Percentiles rank a stretch among this genome's conserved stretches.
Conservation (phyloP, 2,329 filamentous ascomycete genomes). For the Colletotrichum agaves region DNA sequence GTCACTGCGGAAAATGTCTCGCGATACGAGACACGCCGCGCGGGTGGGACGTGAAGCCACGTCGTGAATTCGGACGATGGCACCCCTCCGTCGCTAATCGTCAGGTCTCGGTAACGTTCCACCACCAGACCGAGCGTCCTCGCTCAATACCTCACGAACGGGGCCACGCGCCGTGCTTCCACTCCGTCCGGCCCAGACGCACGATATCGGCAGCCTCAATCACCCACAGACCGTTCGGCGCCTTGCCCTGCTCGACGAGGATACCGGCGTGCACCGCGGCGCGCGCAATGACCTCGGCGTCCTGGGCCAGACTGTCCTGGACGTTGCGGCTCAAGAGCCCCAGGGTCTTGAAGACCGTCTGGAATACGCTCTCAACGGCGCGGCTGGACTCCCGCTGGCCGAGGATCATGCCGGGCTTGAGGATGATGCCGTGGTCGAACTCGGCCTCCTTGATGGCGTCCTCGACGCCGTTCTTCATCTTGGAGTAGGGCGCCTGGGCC, state of each 20-base stretch:
- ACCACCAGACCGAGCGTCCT: not conserved
- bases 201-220: constrained; percentile 72
- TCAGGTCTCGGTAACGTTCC: not conserved
- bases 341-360: constrained; percentile 64
- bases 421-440: constrained; percentile 82
- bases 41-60: not conserved
- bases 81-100: not conserved
- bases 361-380: constrained; percentile 65
- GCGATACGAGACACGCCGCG: not conserved
- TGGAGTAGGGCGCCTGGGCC: constrained; percentile 61
- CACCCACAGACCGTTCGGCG: constrained; percentile 70
- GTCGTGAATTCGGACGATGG: constrained; percentile 17
- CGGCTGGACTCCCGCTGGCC: constrained; percentile 74
- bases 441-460: constrained; percentile 76
- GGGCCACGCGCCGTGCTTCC: constrained; percentile 49
- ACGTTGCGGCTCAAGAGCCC: constrained; percentile 64
- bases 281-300: constrained; percentile 76
- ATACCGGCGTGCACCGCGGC: constrained; percentile 72
- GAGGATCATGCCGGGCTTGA: constrained; percentile 79
- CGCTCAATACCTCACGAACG: constrained; percentile 21
- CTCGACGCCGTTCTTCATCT: constrained; percentile 91
- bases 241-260: constrained; percentile 68
- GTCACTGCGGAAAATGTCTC: not conserved
- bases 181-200: constrained; percentile 71
- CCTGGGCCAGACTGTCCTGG: constrained; percentile 78